A percentile compares a stretch with the other conserved stretches of the same genome.
phyloP scores from a whole-genome alignment of 306 rosid genomes.

The Adenanthera pavonina region DNA sequence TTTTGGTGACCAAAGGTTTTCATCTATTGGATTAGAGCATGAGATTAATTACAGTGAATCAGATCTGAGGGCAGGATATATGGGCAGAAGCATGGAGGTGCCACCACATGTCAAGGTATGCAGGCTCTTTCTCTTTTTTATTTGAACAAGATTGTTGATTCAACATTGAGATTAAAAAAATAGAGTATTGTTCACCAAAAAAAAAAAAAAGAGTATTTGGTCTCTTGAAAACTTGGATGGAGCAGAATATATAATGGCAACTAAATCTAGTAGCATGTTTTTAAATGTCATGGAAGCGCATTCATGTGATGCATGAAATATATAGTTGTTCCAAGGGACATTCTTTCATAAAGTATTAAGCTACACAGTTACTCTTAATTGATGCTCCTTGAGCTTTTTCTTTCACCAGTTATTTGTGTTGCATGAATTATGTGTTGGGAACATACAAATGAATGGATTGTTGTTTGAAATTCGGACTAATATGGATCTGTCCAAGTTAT shows the following conservation, averaged over 20 bases:
- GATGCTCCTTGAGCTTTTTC: not conserved
- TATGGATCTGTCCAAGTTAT: not conserved
- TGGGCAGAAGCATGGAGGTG: conserved; percentile 43
- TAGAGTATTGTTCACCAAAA: conserved; percentile 15
- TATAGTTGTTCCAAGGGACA: conserved; percentile 14
- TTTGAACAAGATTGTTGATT: conserved; percentile 28
- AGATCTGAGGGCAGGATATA: conserved; percentile 46
- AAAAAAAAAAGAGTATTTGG: too few species aligned
- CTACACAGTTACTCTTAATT: not conserved
- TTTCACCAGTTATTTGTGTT: not conserved
- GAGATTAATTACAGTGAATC: conserved; percentile 44
- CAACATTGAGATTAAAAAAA: not conserved
- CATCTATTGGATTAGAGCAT: conserved; percentile 54
- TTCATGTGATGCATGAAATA: not conserved
- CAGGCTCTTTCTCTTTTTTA: conserved; percentile 11
- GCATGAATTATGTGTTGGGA: not conserved
- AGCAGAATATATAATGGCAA: not conserved
- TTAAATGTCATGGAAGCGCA: conserved; percentile 6
- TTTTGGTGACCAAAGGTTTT: conserved; percentile 56
- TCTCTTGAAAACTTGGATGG: conserved; percentile 13
- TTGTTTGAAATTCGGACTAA: not conserved
- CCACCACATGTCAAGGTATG: conserved; percentile 60
- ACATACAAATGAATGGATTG: not conserved
- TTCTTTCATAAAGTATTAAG: conserved; percentile 16
- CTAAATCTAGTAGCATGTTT: not conserved